phyloP scores from a whole-genome alignment of 345 rosid species.

The Eucalyptus victrix region DNA sequence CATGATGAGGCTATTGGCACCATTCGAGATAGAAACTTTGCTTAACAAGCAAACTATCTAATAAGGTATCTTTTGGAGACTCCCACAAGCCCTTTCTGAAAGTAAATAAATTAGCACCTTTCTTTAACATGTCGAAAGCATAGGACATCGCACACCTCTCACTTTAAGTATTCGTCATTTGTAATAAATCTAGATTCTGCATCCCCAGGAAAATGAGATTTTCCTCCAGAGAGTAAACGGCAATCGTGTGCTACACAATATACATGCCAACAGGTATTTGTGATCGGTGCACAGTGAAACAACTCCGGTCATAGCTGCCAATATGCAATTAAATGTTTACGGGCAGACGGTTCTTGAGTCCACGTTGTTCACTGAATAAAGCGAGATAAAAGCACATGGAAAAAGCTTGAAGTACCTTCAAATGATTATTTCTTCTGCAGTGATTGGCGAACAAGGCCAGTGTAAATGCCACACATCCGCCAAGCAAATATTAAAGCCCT shows the following conservation, averaged over 20 bases:
- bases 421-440: slow-evolving; percentile 89
- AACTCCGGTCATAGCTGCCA: neutral
- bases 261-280: neutral
- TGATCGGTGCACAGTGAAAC: neutral
- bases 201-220: neutral
- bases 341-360: neutral
- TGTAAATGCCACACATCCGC: slow-evolving; percentile 99
- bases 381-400: neutral
- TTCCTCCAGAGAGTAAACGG: neutral
- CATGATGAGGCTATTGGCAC: neutral
- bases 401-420: slow-evolving; percentile 36
- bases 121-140: neutral
- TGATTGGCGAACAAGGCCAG: slow-evolving; percentile 67
- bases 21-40: neutral
- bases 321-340: neutral
- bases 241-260: neutral
- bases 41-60: neutral
- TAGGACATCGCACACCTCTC: neutral
- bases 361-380: neutral
- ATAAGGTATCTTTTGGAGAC: neutral
- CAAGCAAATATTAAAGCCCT: slow-evolving; percentile 85
- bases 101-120: neutral
- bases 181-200: neutral
- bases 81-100: neutral
- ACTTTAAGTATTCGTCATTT: neutral